Percentiles rank a stretch among this genome's conserved stretches.
Evolutionary conservation across 2,329 filamentous ascomycete genomes (phyloP).

Genomic region (Fusarium sp.): DNA sequence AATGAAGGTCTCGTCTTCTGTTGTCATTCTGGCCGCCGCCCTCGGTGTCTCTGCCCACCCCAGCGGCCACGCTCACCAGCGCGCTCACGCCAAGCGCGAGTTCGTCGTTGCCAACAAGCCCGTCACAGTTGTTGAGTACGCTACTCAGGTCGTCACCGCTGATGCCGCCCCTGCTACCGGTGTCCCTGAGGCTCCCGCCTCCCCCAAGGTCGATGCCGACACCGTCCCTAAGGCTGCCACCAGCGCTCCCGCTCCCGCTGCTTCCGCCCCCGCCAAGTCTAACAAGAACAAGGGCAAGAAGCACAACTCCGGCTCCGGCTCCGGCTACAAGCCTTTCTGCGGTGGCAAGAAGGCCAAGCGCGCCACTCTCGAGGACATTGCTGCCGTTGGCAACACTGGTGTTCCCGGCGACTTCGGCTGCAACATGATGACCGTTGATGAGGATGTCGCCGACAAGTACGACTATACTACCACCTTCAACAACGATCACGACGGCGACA

Average conservation of each 20-base stretch:
- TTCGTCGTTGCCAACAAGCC: slow-evolving; percentile 51
- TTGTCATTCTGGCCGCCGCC: slow-evolving; percentile 52
- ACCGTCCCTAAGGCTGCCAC: slow-evolving; percentile 6
- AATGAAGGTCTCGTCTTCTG: slow-evolving; percentile 55
- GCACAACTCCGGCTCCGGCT: slow-evolving; percentile 26
- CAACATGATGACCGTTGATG: slow-evolving; percentile 60
- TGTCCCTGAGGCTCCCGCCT: background rate
- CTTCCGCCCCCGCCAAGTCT: background rate
- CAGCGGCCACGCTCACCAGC: slow-evolving; percentile 50
- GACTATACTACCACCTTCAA: slow-evolving; percentile 55
- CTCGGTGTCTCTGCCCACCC: slow-evolving; percentile 55
- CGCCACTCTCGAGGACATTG: slow-evolving; percentile 57
- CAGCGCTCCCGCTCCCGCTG: background rate
- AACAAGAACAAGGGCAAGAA: slow-evolving; percentile 13
- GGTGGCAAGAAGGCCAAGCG: slow-evolving; percentile 53
- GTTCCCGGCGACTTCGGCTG: slow-evolving; percentile 55
- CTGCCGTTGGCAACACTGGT: slow-evolving; percentile 59
- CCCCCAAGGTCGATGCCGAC: background rate
- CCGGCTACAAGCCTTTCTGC: slow-evolving; percentile 49
- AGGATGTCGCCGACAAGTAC: slow-evolving; percentile 51
- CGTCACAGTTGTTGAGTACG: slow-evolving; percentile 37
- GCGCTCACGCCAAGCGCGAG: slow-evolving; percentile 47
- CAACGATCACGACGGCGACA: slow-evolving; percentile 48
- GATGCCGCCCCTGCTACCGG: background rate
- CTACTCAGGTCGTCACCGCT: slow-evolving; percentile 27